Conservation (phyloP, 441 rosid genomes). For the Croton setiger region DNA sequence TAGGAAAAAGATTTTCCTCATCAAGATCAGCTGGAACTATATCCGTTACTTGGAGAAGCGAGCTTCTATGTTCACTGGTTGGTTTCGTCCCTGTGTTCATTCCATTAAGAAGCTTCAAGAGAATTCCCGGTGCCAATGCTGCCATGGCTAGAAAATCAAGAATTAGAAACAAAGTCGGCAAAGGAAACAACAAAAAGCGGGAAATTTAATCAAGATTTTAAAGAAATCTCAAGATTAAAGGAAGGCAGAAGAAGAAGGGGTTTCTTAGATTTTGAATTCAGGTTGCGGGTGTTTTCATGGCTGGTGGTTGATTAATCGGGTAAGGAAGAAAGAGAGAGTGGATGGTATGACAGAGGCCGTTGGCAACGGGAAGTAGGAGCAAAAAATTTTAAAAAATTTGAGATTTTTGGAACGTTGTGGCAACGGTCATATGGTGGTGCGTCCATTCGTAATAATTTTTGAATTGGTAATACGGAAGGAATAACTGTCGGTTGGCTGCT, state of each 20-base stretch:
- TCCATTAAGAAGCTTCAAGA: conserved; percentile 68
- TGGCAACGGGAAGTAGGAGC: conserved; percentile 44
- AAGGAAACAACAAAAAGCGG: neutral
- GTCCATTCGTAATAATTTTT: conserved; percentile 6
- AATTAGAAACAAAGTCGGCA: neutral
- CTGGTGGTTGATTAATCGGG: neutral
- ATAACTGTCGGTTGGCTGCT: neutral
- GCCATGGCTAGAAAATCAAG: conserved; percentile 46
- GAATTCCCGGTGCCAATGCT: conserved; percentile 69
- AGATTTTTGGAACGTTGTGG: conserved; percentile 44
- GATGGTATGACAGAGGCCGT: conserved; percentile 20
- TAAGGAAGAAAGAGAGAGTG: neutral
- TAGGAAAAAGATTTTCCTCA: conserved; percentile 80
- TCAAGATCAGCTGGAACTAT: conserved; percentile 93
- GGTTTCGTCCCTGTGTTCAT: conserved; percentile 84
- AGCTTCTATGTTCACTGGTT: conserved; percentile 80
- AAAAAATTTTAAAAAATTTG: conserved; percentile 27
- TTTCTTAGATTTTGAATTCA: neutral
- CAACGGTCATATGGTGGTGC: conserved; percentile 50
- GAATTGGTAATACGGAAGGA: neutral
- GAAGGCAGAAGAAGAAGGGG: neutral
- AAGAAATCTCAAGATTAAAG: neutral
- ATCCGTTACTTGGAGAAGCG: conserved; percentile 82
- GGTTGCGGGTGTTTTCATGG: conserved; percentile 17
- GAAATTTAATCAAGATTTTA: neutral